Evolutionary conservation across 805 yeast species (phyloP).

Genomic region (Suhomyces sp.): DNA sequence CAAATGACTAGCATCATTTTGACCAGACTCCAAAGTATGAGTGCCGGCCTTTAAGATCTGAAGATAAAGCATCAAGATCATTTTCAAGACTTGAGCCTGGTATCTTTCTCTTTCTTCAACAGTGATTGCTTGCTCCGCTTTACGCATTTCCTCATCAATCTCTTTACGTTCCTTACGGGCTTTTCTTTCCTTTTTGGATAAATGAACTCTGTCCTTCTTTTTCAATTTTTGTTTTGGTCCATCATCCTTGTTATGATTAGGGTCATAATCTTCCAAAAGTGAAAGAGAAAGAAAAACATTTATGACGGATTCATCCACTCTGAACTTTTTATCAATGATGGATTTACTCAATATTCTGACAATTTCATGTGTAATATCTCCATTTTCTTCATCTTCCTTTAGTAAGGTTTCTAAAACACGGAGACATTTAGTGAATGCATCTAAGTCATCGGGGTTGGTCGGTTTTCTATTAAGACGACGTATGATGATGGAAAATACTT

Average conservation of each 20-base stretch:
- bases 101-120: constrained; percentile 81
- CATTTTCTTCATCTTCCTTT: constrained; percentile 72
- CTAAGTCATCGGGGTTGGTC: constrained; percentile 43
- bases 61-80: constrained; percentile 69
- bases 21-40: constrained; percentile 27
- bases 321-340: constrained; percentile 67
- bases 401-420: constrained; percentile 68
- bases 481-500: constrained; percentile 63
- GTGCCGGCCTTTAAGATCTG: constrained; percentile 62
- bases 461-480: constrained; percentile 68
- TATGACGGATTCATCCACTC: constrained; percentile 80
- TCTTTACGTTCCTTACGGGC: constrained; percentile 80
- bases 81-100: constrained; percentile 81
- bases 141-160: constrained; percentile 85
- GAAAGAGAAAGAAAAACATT: constrained; percentile 69
- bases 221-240: constrained; percentile 49
- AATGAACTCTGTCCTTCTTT: constrained; percentile 87
- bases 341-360: constrained; percentile 68
- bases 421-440: constrained; percentile 57
- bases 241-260: constrained; percentile 49
- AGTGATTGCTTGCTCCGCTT: constrained; percentile 84
- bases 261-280: constrained; percentile 69
- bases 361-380: constrained; percentile 75
- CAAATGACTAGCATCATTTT: constrained; percentile 50
- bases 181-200: constrained; percentile 87